Evolutionary conservation across 2,329 filamentous ascomycete species (phyloP), one percentile per base, ranked within the genome.

Genomic region (Emericellopsis atlantica): DNA sequence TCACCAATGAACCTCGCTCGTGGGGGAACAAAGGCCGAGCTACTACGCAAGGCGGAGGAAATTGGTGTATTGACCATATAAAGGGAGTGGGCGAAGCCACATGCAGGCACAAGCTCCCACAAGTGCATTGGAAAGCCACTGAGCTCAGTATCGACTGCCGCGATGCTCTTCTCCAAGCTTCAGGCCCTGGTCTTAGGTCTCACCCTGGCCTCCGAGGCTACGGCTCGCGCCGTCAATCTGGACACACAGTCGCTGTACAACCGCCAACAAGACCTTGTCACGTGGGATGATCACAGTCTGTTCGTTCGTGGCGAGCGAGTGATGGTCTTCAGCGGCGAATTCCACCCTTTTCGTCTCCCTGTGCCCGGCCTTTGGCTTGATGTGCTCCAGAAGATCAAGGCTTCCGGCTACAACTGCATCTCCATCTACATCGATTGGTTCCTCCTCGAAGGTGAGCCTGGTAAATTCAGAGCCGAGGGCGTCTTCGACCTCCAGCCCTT

Each of bases 361-460:
- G 65, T 68, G 0, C 64, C 67, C 1, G 60, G 57, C 1, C 53
- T 71, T 0, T 71, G 79, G 65, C 65, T 84, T 8, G 85, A 90
- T 48, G 54, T 90, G 2, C 81, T 93, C 49, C 80, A 92, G 51
- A 93, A 93, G 60, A 76, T 90, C 57, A 88, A 83, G 57, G 80
- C 84, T 0, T 61, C 88, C 2, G 86, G 86, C 0, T 89, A 87
- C 61, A 90, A 84, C 50, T 73, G 76, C 36, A 81, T 89, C 1
- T 87, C 82, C 0, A 87, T 89, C 56, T 90, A 90, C 51, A 68
- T 80, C 6, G 73, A 88, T 50, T 93, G 84, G 86, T 82, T 81
- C 4, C 62, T 90, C 3, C 57, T 87, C 0, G 85, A 92, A 55
- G 84, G 82, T 3, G 79, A 81, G 44, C 77, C 69, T 0, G 85